Evolutionary conservation across 202 grass and related monocot genomes (phyloP), one percentile per base, ranked within the genome.

Genomic region (Dendrocalamus latiflorus): DNA sequence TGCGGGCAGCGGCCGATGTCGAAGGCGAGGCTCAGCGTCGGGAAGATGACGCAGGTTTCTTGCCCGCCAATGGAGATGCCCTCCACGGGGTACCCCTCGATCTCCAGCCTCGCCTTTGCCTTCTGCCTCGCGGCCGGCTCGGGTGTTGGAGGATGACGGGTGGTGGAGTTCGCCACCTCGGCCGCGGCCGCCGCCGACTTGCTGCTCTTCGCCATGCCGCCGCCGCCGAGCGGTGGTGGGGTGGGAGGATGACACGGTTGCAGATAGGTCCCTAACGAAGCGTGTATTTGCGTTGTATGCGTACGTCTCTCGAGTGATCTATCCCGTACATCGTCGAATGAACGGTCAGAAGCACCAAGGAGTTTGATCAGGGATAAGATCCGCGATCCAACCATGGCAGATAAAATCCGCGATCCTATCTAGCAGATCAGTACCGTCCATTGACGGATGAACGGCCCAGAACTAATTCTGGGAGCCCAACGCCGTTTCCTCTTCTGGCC

Each of bases 1-100:
- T 95, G 92, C 16, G 95, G 95, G 83, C 95, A 98, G 56, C 95
- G 85, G 4, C 95, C 95, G 50, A 97, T 97, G 85, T 97, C 95
- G 87, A 98, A 98, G 55, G 95, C 95, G 54, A 87, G 36, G 70
- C 90, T 98, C 37, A 95, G 84, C 21, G 92, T 89, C 8, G 95
- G 95, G 76, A 98, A 95, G 58, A 98, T 98, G 65, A 97, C 79
- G 71, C 95, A 98, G 0, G 95, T 98, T 77, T 98, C 95, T 2
- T 95, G 95, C 11, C 92, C 95, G 69, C 92, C 95, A 54, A 95
- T 95, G 24, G 95, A 98, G 65, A 95, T 12, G n/a, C 95, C 95
- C 79, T 95, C 95, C 18, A 98, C 76, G 7, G 85, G 92, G 73
- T 98, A 98, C 17, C 92, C 95, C 79, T 95, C 90, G 18, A 95